Base-by-base conservation (phyloP, 495 filamentous ascomycete species). In the Penicillium flavigenum region DNA sequence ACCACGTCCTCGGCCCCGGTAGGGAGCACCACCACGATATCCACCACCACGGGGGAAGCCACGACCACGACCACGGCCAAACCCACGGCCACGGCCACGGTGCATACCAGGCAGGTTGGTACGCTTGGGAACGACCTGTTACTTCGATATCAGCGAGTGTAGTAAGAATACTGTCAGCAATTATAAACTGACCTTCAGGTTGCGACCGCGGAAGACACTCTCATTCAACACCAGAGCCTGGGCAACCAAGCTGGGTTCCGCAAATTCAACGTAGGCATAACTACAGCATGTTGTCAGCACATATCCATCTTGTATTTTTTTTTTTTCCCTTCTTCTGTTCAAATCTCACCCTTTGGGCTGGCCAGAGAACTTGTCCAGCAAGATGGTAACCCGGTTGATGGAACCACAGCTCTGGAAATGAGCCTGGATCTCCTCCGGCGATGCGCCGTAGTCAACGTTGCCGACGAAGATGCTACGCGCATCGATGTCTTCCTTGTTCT, bases 191-290 rank as follows among this genome's bases (percentile, higher is more conserved):
- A 91, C 95, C 86, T 99, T 98, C 63, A 99, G 82, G 66, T 91
- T 93, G 58, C 95, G 84, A 50, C 92, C 94, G 59, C 92, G 90
- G 74, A 99, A 96, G 58, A 96, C 84, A 72, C 92, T 97, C 72
- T 98, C 95, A 66, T 99, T 98, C 60, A 99, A 76, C 17, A 96
- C 91, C 49, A 99, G 82, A 12, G 95, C 95, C 70, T 96, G 89
- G 24, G 90, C 89, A 54, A 99, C 92, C 31, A 96, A 81, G 70
- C 86, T 90, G 29, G 95, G 94, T 73, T 99, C 95, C 17, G 91
- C 88, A 65, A 99, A 99, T 72, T 99, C 95, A 55, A 99, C 95
- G 74, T 99, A 99, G 63, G 95, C 95, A 74, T 99, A 99, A 31
- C 93, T 98, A 73, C 69, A 67, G 27, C 17, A 39, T 36, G 63